A percentile compares a stretch with the other conserved stretches of the same genome.
Evolutionary conservation across 2,329 filamentous ascomycete genomes (phyloP).

Genomic region (Arthrobotrys musiformis): DNA sequence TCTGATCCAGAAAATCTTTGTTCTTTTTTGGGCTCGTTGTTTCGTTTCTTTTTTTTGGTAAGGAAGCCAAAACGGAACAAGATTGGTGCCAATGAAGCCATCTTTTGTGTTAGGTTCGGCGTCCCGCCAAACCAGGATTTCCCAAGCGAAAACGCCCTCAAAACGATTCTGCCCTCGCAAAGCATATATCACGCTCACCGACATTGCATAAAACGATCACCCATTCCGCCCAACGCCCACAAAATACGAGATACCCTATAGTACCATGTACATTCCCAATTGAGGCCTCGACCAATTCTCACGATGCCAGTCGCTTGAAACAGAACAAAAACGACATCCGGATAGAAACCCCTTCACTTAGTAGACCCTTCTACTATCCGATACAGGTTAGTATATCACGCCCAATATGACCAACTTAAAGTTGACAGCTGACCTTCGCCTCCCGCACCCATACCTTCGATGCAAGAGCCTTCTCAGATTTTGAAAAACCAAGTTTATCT

Average conservation of each 20-base stretch:
- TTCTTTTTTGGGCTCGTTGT: background rate
- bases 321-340: too few relatives aligned
- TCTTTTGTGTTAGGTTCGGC: background rate
- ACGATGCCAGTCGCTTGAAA: too few relatives aligned
- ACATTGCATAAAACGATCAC: background rate
- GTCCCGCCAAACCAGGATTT: background rate
- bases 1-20: background rate
- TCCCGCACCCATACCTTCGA: background rate
- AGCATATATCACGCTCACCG: background rate
- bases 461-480: background rate
- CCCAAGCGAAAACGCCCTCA: background rate
- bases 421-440: too few relatives aligned
- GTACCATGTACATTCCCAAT: background rate
- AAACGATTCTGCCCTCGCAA: background rate
- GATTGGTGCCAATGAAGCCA: conserved; percentile 25
- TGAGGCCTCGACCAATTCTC: background rate
- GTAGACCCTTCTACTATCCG: too few relatives aligned
- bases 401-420: too few relatives aligned
- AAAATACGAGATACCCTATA: background rate
- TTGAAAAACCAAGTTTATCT: background rate
- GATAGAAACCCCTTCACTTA: too few relatives aligned
- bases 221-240: too few relatives aligned
- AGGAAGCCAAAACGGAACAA: background rate
- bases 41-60: conserved; percentile 1
- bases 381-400: too few relatives aligned